Percentiles rank a stretch among this genome's conserved stretches.
Evolutionary conservation across 768 basidiomycete species (phyloP).

Genomic region (Tricholoma saponaceum): DNA sequence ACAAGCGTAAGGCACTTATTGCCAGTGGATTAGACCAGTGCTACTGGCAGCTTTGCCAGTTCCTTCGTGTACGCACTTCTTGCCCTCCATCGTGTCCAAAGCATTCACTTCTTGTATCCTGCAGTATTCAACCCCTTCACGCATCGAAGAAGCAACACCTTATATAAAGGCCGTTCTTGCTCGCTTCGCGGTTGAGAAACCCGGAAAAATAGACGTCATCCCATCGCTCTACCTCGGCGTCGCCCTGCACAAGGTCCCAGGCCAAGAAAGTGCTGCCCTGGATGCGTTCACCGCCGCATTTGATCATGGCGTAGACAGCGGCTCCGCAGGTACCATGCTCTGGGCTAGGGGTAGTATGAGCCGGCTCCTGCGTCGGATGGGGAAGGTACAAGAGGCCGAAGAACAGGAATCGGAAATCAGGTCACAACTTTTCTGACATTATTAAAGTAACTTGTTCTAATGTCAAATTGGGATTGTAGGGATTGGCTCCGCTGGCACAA

Average conservation of each 20-base stretch:
- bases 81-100: background rate
- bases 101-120: background rate
- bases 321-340: background rate
- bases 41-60: background rate
- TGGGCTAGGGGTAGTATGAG: background rate
- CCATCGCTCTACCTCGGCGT: background rate
- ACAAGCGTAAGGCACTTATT: background rate
- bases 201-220: background rate
- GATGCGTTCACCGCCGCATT: background rate
- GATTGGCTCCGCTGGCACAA: background rate
- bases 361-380: background rate
- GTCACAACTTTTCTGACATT: background rate
- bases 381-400: background rate
- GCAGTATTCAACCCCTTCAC: background rate
- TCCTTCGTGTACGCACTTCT: background rate
- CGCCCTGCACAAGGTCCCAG: background rate
- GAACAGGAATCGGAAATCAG: background rate
- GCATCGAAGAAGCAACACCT: background rate
- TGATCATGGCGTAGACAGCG: background rate
- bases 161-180: background rate
- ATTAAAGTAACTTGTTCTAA: background rate
- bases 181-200: background rate
- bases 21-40: background rate
- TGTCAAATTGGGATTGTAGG: background rate
- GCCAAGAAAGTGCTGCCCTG: background rate